Conservation (phyloP, 306 rosid genomes). For the Urtica urens region DNA sequence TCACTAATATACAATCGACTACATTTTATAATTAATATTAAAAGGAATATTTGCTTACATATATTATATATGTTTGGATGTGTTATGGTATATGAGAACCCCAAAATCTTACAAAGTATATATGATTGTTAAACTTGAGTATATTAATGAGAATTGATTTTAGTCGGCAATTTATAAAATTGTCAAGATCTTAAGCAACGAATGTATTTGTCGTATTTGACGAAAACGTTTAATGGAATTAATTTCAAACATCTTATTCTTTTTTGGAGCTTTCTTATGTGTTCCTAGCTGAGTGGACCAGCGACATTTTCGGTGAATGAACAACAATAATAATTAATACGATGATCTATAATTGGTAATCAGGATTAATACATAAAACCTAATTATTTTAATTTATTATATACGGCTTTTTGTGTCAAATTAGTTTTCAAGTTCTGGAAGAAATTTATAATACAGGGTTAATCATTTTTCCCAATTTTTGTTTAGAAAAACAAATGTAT, state of each 20-base stretch:
- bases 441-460: too few species aligned
- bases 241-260: not conserved
- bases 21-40: conserved; percentile 12
- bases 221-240: not conserved
- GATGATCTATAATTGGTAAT: too few species aligned
- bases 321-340: not conserved
- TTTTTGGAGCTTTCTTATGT: not conserved
- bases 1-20: conserved; percentile 14
- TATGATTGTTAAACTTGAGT: conserved; percentile 30
- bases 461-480: too few species aligned
- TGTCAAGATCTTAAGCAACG: not conserved
- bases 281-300: not conserved
- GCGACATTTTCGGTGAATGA: not conserved
- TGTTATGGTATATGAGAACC: conserved; percentile 19
- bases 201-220: conserved; percentile 5
- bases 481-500: too few species aligned
- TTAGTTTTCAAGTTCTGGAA: too few species aligned
- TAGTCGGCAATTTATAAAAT: not conserved
- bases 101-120: conserved; percentile 31
- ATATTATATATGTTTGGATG: conserved; percentile 76
- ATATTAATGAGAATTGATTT: conserved; percentile 14
- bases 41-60: conserved; percentile 59
- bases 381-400: too few species aligned
- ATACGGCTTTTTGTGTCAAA: too few species aligned
- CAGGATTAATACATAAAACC: too few species aligned